These are phyloP conservation scores for Verticillium isaacii DNA, from an alignment of 2,329 filamentous ascomycete genomes.

Conservation along the genomic window DNA sequence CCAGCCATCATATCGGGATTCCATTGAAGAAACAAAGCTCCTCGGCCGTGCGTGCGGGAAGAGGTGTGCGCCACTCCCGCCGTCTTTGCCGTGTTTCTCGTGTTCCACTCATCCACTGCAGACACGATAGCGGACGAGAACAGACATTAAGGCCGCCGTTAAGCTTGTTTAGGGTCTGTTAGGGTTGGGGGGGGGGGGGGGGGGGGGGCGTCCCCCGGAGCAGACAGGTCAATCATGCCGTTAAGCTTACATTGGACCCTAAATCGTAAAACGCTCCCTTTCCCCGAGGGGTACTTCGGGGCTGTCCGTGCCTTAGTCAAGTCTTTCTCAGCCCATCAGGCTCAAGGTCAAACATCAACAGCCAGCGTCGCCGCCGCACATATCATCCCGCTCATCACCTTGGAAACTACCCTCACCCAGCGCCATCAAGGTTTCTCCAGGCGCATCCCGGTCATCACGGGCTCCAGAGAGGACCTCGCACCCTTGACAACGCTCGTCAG, in stretches of 20 bases:
- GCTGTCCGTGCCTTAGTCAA: background rate
- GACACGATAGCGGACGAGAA: background rate
- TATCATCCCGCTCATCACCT: background rate
- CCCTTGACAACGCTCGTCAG: background rate
- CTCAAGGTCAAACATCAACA: background rate
- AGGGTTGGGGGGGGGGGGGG: too few relatives aligned
- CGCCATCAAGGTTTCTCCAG: background rate
- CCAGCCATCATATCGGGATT: background rate
- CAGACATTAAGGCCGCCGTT: background rate
- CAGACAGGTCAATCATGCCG: background rate
- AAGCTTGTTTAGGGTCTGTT: background rate
- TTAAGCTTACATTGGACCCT: background rate
- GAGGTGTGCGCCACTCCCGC: background rate
- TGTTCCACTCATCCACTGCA: background rate
- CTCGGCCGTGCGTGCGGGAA: background rate
- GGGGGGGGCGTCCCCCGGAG: background rate
- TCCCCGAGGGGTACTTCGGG: background rate
- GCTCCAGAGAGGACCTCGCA: background rate
- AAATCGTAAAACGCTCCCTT: background rate
- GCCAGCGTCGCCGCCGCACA: background rate
- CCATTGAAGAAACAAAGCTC: background rate
- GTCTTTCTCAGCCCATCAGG: background rate
- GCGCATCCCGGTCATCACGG: background rate
- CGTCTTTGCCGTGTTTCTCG: background rate
- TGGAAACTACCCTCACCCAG: background rate